Conservation (phyloP, 164 flowering plant species). For the Dillenia suffruticosa region DNA sequence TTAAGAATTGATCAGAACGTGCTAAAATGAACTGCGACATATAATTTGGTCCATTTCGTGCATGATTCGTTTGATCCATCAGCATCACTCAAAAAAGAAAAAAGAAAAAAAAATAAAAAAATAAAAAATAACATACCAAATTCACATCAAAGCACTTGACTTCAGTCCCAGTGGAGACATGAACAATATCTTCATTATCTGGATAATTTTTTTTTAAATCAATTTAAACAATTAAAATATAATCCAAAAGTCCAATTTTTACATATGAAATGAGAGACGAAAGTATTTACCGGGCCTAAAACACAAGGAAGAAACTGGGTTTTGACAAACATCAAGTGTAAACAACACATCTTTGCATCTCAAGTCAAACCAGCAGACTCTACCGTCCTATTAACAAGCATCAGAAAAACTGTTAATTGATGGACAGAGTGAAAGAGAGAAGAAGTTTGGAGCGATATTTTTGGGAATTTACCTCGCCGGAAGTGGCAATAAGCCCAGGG, state of each 20-base stretch:
- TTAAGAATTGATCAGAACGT: neutral
- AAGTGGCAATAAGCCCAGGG: conserved; percentile 67
- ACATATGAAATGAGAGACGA: too few species aligned
- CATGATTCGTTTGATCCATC: neutral
- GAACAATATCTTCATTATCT: too few species aligned
- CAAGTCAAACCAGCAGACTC: conserved; percentile 85
- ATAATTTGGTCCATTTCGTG: neutral
- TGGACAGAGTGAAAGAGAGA: neutral
- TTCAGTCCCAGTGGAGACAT: too few species aligned
- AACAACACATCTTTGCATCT: conserved; percentile 68
- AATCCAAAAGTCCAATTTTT: too few species aligned
- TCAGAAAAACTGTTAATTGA: neutral
- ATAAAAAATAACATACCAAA: neutral
- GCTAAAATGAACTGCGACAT: neutral
- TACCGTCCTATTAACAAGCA: conserved; percentile 60
- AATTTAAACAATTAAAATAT: too few species aligned
- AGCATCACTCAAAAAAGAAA: neutral
- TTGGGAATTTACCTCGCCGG: conserved; percentile 58
- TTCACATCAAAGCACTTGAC: too few species aligned
- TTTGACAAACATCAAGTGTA: conserved; percentile 11
- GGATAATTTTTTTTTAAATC: too few species aligned
- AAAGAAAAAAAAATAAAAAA: neutral
- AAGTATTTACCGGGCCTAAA: too few species aligned
- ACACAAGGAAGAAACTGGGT: too few species aligned
- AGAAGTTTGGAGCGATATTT: neutral